phyloP scores from a whole-genome alignment of 352 stramenopile species.

The Phytophthora capsici region DNA sequence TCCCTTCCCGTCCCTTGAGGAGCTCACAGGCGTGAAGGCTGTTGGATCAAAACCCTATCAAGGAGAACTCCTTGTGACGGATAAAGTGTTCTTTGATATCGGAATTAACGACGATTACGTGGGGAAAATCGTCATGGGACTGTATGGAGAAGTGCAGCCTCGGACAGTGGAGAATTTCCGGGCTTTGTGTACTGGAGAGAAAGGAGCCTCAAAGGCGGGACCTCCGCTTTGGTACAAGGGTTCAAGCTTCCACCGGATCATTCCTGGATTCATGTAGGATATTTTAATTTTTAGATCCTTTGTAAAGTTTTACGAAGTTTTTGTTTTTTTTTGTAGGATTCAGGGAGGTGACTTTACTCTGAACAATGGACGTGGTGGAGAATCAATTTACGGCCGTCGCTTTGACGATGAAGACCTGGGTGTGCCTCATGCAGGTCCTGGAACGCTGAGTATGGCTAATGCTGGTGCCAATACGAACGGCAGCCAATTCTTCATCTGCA shows the following conservation, averaged over 20 bases:
- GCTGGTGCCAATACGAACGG: conserved; percentile 92
- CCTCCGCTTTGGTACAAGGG: conserved; percentile 97
- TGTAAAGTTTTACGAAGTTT: conserved; percentile 1
- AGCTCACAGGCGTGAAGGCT: conserved; percentile 54
- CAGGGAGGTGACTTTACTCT: conserved; percentile 96
- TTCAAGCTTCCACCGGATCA: conserved; percentile 96
- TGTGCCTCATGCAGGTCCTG: conserved; percentile 71
- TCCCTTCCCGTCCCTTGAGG: conserved; percentile 66
- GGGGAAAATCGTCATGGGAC: conserved; percentile 82
- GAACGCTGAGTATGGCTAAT: conserved; percentile 91
- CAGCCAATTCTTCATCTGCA: conserved; percentile 97
- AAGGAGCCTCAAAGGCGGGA: conserved; percentile 75
- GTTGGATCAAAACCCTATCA: conserved; percentile 44
- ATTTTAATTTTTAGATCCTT: conserved; percentile 11
- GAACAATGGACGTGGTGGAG: conserved; percentile 92
- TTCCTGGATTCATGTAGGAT: conserved; percentile 93
- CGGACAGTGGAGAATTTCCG: conserved; percentile 86
- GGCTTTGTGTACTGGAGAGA: conserved; percentile 82
- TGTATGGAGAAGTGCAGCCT: conserved; percentile 82
- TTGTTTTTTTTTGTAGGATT: conserved; percentile 55
- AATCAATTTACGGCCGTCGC: conserved; percentile 95
- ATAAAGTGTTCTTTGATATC: conserved; percentile 97
- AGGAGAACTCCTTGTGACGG: conserved; percentile 65
- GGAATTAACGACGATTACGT: conserved; percentile 93
- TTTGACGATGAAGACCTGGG: conserved; percentile 92